phyloP scores from a whole-genome alignment of 2,329 filamentous ascomycete genomes.

The Ophiognomonia clavigignenti-juglandacearum region DNA sequence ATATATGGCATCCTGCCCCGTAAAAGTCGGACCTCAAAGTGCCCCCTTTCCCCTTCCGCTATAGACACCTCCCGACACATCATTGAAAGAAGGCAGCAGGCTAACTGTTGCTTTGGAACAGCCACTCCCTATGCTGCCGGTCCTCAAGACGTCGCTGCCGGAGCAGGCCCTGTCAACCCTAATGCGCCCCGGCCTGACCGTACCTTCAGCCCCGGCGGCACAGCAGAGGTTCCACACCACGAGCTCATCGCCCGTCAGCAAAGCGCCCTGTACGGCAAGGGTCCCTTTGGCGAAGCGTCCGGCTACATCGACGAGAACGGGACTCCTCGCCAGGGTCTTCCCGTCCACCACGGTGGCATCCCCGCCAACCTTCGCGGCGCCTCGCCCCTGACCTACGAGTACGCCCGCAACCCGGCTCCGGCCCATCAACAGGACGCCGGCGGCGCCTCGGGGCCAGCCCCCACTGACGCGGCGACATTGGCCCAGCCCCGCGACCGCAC shows the following conservation, averaged over 20 bases:
- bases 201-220: constrained; percentile 73
- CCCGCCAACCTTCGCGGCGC: constrained; percentile 65
- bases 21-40: constrained; percentile 47
- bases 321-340: constrained; percentile 58
- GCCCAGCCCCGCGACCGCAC: constrained; percentile 60
- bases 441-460: constrained; percentile 39
- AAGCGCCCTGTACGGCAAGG: constrained; percentile 84
- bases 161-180: constrained; percentile 36
- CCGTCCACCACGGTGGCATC: constrained; percentile 58
- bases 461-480: constrained; percentile 38
- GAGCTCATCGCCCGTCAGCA: constrained; percentile 95
- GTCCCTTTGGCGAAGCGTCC: constrained; percentile 61
- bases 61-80: constrained; percentile 13
- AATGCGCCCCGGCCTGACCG: constrained; percentile 67
- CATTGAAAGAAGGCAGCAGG: constrained; percentile 16
- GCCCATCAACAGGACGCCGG: constrained; percentile 46
- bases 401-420: constrained; percentile 36
- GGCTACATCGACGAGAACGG: constrained; percentile 66
- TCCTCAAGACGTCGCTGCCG: constrained; percentile 25
- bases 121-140: constrained; percentile 32
- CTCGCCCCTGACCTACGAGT: constrained; percentile 76
- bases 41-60: constrained; percentile 21
- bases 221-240: constrained; percentile 94
- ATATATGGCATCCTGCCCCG: constrained; percentile 15
- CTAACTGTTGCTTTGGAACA: constrained; percentile 42